Evolutionary conservation across 2,329 filamentous ascomycete genomes (phyloP), one percentile per base, ranked within the genome.

Genomic region (Geosmithia flava): DNA sequence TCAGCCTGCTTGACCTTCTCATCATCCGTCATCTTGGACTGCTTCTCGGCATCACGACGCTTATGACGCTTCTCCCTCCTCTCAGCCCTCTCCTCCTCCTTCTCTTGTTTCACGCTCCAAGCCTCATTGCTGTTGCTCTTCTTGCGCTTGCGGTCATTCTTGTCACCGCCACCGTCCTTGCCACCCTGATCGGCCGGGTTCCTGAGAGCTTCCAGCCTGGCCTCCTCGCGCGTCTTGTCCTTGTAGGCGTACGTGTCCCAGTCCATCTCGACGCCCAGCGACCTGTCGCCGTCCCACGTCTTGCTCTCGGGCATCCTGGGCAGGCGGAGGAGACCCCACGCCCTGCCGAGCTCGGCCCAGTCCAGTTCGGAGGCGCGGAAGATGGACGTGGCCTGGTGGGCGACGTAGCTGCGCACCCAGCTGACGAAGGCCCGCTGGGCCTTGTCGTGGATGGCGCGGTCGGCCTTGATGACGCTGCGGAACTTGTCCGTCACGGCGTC

Each of bases 261-360:
- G 60, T 88, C 78, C 11, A 88, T 68, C 2, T 75, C 74, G 2
- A 83, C 63, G 2, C 79, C 79, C 1, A 85, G 67, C 20, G 68
- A 75, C 52, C 75, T 74, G 60, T 87, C 83, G 4, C 83, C 83
- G 13, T 80, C 75, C 71, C 85, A 91, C 1, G 72, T 76, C 57
- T 82, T 84, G 47, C 87, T 68, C 63, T 98, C 93, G 0, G 93
- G 91, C 93, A 98, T 98, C 60, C 85, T 88, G 3, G 93, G 93
- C 53, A 97, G 74, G 46, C 82, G 82, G 2, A 96, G 71, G 1
- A 98, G 72, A 2, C 87, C 93, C 87, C 91, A 98, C 1, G 84
- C 85, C 48, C 80, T 73, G 1, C 82, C 91, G 1, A 93, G 72
- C 47, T 89, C 84, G 5, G 75, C 68, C 93, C 93, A 98, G 62